A percentile compares a stretch with the other conserved stretches of the same genome.
These are phyloP conservation scores for Tympanopsis confertula DNA, from an alignment of 2,329 filamentous ascomycete genomes.

Conservation along the genomic window DNA sequence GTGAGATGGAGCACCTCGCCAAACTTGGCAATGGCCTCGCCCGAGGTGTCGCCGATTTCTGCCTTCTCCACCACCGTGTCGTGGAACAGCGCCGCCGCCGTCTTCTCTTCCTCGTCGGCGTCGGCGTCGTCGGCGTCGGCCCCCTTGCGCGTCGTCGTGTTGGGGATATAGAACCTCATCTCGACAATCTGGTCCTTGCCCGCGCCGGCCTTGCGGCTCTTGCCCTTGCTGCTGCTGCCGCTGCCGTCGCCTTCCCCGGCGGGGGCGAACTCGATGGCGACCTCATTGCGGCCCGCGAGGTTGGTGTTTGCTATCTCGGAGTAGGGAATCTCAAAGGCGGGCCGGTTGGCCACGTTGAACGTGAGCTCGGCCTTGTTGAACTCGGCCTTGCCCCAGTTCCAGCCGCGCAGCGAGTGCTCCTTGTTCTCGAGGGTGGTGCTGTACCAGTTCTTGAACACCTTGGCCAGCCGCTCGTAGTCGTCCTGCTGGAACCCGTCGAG, in stretches of 20 bases:
- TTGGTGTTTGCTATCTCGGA: slow-evolving; percentile 97
- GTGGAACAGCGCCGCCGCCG: slow-evolving; percentile 90
- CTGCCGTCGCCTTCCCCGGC: slow-evolving; percentile 61
- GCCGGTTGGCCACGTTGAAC: slow-evolving; percentile 94
- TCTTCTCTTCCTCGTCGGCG: slow-evolving; percentile 71
- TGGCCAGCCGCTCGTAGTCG: slow-evolving; percentile 78
- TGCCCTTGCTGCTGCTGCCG: slow-evolving; percentile 59
- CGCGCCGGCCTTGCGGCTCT: slow-evolving; percentile 80
- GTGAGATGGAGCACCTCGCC: slow-evolving; percentile 93
- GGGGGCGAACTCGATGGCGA: slow-evolving; percentile 84
- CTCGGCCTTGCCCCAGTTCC: slow-evolving; percentile 99
- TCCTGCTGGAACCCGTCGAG: slow-evolving; percentile 91
- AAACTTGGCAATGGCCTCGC: slow-evolving; percentile 95
- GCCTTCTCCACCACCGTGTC: slow-evolving; percentile 97
- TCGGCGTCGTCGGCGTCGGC: slow-evolving; percentile 62
- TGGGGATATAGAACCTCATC: slow-evolving; percentile 97
- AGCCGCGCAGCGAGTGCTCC: slow-evolving; percentile 88
- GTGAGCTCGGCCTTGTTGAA: slow-evolving; percentile 89
- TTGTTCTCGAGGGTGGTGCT: slow-evolving; percentile 82
- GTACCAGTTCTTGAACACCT: slow-evolving; percentile 97
- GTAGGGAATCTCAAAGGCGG: slow-evolving; percentile 93
- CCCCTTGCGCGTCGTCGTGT: slow-evolving; percentile 70
- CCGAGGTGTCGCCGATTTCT: slow-evolving; percentile 94
- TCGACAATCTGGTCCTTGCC: slow-evolving; percentile 92
- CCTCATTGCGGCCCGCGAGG: slow-evolving; percentile 91